Base-by-base conservation (phyloP, 352 stramenopile species). In the Globisporangium lucens region DNA sequence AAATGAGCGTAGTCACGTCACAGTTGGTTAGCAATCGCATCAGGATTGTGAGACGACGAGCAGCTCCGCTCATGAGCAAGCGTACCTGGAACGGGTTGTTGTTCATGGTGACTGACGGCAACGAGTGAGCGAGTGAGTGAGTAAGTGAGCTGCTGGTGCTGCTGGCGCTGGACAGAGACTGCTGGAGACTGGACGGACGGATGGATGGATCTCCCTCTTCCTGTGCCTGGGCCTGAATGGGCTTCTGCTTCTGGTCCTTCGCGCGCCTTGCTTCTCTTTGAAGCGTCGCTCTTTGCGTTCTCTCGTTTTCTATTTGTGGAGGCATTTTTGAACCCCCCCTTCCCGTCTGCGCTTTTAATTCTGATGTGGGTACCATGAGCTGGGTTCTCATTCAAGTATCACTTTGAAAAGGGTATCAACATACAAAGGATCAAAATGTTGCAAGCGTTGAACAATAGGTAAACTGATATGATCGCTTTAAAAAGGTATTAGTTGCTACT, bases 11-110 rank as follows among this genome's bases (percentile, higher is more conserved):
- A 43, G 13, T 43, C 12, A 43, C 36, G 36, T 15, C 24, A 24
- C 24, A 24, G 24, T 15, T 43, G 36, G n/a, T 56, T 56, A 56
- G 46, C 17, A n/a, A 53, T 27, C 20, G 41, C 12, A 20, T 47
- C 8, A 47, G 30, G 30, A 3, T 35, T 35, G 30, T 6, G 52
- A 27, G 15, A 6, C 6, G 9, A 4, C n/a, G 33, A 57, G 17
- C 17, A 66, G 17, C 9, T n/a, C 15, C 22, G 7, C 30, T 33
- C 38, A 66, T 17, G 24, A 12, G 30, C 15, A 9, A 36, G 27
- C 59, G 46, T 49, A 70, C 69, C 33, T 75, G 66, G 70, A 75
- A 73, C 56, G 70, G 69, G 56, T 75, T 75, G 60, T 55, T 71
- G 65, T 68, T 75, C 69, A 75, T 75, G 9, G n/a, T 4, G 12